Percentiles rank a stretch among this genome's conserved stretches.
Conservation (phyloP, 2,329 filamentous ascomycete species). For the Exophiala calicioides region DNA sequence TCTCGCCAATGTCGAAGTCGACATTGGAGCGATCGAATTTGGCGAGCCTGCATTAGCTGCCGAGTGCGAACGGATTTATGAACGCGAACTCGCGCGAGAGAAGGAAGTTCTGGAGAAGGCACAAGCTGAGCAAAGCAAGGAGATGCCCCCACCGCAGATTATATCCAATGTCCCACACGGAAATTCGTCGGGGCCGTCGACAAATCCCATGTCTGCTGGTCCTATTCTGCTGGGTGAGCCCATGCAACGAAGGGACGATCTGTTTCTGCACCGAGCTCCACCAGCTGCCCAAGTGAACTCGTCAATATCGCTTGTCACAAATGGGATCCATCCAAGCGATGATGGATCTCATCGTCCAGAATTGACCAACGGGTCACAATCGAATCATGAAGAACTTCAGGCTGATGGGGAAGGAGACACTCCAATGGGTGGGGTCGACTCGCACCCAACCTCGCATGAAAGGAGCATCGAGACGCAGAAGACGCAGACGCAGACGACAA, state of each 20-base stretch:
- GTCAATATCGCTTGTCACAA: constrained; percentile 34
- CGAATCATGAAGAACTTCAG: constrained; percentile 30
- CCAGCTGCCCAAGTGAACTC: constrained; percentile 58
- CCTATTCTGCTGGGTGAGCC: constrained; percentile 65
- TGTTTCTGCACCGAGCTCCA: constrained; percentile 35
- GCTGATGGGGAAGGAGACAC: constrained; percentile 58
- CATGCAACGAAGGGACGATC: constrained; percentile 53
- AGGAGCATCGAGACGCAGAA: constrained; percentile 42
- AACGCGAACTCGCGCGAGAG: constrained; percentile 69
- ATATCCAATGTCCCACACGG: constrained; percentile 55
- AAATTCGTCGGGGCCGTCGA: constrained; percentile 52
- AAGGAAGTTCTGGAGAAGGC: constrained; percentile 62
- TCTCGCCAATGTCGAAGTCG: constrained; percentile 88
- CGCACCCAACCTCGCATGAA: constrained; percentile 49
- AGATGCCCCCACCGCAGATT: constrained; percentile 51
- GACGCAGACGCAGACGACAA: constrained; percentile 54
- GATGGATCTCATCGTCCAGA: constrained; percentile 34
- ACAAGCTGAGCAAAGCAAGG: constrained; percentile 48
- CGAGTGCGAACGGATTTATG: constrained; percentile 81
- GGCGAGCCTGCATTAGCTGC: constrained; percentile 62
- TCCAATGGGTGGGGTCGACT: constrained; percentile 62
- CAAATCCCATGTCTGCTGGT: constrained; percentile 38
- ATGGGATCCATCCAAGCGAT: constrained; percentile 45
- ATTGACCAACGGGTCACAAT: constrained; percentile 45
- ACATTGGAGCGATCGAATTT: constrained; percentile 74